Evolutionary conservation across 192 early-diverging fungal species (phyloP), one percentile per base, ranked within the genome.

Genomic region (Podila clonocystis): DNA sequence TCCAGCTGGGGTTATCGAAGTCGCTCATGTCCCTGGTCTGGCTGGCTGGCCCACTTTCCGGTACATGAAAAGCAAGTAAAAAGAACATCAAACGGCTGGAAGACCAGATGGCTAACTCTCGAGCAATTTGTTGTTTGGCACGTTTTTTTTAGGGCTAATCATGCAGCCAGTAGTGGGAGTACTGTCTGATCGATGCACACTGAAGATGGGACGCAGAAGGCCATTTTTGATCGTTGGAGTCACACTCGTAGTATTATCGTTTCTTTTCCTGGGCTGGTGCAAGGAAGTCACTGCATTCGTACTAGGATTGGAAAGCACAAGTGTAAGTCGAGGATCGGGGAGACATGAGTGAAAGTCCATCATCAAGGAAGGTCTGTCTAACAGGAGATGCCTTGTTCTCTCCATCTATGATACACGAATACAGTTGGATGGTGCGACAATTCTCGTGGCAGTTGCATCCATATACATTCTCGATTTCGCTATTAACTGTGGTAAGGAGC

Each of bases 391-490:
- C 2, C 12, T 60, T 29, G 36, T 33, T 33, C 33, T 48, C 34
- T 60, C 9, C 41, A 19, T 33, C 5, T 36, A 8, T 48, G 13
- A 26, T 12, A 41, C 64, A n/a, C 17, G 52, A 7, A 55, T 55
- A 24, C 24, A 82, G 80, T 30, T 72, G 33, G 50, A 59, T 24
- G 65, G 57, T 8, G 65, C 71, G 29, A 85, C 92, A 5, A 90
- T 94, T 34, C 67, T 87, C 31, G 74, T 94, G 58, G 96, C 95
- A 17, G 93, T 99, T 11, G 41, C 82, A 8, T 91, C 91, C 12
- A 96, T 99, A 65, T 99, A 96, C 75, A 67, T 93, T 12, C 83
- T 99, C 24, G 97, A 99, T 87, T 98, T 99, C 87, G 91, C 95
- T 5, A 91, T 99, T 57, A 99, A 99, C 75, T 90, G 89, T 52